Evolutionary conservation across 345 rosid genomes (phyloP), one percentile per base, ranked within the genome.

Genomic region (Brassica cretica): DNA sequence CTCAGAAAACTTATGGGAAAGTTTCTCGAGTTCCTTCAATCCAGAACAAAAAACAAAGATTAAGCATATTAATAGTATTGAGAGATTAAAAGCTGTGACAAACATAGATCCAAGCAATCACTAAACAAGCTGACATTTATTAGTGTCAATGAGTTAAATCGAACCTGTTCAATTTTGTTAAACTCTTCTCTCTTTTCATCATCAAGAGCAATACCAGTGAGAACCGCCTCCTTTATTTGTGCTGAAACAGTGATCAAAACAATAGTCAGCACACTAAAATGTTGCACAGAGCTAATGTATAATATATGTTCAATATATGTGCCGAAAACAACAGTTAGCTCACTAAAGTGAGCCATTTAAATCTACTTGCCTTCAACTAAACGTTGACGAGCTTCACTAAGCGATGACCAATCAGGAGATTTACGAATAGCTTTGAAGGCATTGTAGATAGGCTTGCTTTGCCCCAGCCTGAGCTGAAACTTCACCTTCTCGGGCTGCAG

Each of bases 121-220:
- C 64, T 25, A 37, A 62, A 68, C 51, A 64, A 74, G 44, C 61
- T 62, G 75, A 69, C 27, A 41, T 27, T 8, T 56, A 55, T 19
- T 72, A 49, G 18, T 12, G 19, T 29, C 37, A 37, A 11, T 53
- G 25, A 25, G 4, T 9, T 25, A 55, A 15, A 55, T 44, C 53
- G 41, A 35, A 92, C 98, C 98, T 94, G 98, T 82, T 94, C 92
- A 80, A 94, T 88, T 86, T 89, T 88, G 89, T 94, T 94, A 71
- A 89, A 94, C 75, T 88, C 87, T 37, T 90, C 97, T 76, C 93
- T 86, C 86, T 94, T 85, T 51, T 84, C 91, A 62, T 91, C 98
- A 78, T 90, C 95, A 74, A 94, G 92, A 78, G 97, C 87, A 73
- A 94, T 93, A 86, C 98, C 98, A 70, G 66, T 87, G 19, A 94